These are phyloP conservation scores for Aureobasidium melanogenum DNA, from an alignment of 2,329 filamentous ascomycete species.

Conservation along the genomic window DNA sequence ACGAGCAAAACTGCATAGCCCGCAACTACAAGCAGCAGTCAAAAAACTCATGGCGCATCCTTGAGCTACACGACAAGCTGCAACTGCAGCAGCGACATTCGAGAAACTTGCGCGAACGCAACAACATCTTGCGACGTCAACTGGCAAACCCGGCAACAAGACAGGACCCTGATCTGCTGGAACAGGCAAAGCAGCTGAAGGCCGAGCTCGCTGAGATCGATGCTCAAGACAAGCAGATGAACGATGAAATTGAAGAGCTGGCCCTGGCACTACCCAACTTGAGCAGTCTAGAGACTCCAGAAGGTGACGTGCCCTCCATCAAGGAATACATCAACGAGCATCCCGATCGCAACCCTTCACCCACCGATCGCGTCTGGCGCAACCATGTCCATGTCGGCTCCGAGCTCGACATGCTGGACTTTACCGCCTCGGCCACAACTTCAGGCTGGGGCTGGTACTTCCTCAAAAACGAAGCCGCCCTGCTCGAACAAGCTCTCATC, in stretches of 20 bases:
- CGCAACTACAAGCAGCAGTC: conserved; percentile 64
- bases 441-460: conserved; percentile 99
- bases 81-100: conserved; percentile 48
- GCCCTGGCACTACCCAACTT: conserved; percentile 79
- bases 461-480: conserved; percentile 79
- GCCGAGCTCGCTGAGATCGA: conserved; percentile 52
- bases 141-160: conserved; percentile 15
- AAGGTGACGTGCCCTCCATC: conserved; percentile 55
- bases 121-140: conserved; percentile 47
- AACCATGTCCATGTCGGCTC: conserved; percentile 83
- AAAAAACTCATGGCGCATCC: conserved; percentile 44
- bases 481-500: conserved; percentile 89
- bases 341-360: conserved; percentile 31
- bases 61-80: conserved; percentile 40
- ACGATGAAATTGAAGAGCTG: conserved; percentile 60
- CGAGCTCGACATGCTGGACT: conserved; percentile 84
- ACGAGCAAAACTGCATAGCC: conserved; percentile 73
- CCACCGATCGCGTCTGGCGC: conserved; percentile 45
- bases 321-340: conserved; percentile 73
- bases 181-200: conserved; percentile 59
- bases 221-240: conserved; percentile 50
- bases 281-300: conserved; percentile 66
- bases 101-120: conserved; percentile 54
- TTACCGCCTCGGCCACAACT: conserved; percentile 67
- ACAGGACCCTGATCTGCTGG: conserved; percentile 36